Conservation (phyloP, 2,329 filamentous ascomycete species). For the Sporothrix dimorphospora region DNA sequence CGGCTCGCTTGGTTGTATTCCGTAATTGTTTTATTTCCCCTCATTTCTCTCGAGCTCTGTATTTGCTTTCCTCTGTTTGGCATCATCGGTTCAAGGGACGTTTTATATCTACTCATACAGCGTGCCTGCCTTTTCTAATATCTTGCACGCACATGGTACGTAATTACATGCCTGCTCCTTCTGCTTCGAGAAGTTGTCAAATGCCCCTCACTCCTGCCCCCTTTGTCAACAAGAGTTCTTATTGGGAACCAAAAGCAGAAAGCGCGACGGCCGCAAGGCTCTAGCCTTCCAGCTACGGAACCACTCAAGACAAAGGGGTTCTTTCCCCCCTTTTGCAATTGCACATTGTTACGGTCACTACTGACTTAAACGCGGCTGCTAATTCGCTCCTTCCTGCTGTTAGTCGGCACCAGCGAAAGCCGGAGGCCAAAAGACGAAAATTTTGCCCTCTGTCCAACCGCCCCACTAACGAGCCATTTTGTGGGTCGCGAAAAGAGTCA, state of each 20-base stretch:
- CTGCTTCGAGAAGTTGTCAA: background rate
- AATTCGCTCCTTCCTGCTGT: conserved; percentile 13
- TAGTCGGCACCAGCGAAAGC: conserved; percentile 16
- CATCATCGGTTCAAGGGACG: conserved; percentile 1
- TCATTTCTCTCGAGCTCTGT: background rate
- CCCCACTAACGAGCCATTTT: conserved; percentile 24
- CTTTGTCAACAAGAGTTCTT: background rate
- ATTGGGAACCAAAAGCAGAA: conserved; percentile 20
- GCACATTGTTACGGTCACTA: background rate
- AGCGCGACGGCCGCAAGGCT: conserved; percentile 9
- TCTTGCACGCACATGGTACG: background rate
- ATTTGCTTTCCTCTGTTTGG: background rate
- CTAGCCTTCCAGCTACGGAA: background rate
- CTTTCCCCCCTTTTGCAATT: conserved; percentile 3
- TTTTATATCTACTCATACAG: background rate
- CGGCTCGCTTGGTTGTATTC: background rate
- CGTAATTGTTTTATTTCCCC: background rate
- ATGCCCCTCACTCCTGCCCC: background rate
- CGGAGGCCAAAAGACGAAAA: conserved; percentile 14
- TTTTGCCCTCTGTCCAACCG: conserved; percentile 4
- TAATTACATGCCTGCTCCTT: background rate
- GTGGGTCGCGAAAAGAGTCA: conserved; percentile 24
- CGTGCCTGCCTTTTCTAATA: background rate
- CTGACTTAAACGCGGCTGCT: conserved; percentile 5
- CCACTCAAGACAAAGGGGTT: background rate